Evolutionary conservation across 768 basidiomycete genomes (phyloP).

Genomic region (Neoboletus brunneissimus): DNA sequence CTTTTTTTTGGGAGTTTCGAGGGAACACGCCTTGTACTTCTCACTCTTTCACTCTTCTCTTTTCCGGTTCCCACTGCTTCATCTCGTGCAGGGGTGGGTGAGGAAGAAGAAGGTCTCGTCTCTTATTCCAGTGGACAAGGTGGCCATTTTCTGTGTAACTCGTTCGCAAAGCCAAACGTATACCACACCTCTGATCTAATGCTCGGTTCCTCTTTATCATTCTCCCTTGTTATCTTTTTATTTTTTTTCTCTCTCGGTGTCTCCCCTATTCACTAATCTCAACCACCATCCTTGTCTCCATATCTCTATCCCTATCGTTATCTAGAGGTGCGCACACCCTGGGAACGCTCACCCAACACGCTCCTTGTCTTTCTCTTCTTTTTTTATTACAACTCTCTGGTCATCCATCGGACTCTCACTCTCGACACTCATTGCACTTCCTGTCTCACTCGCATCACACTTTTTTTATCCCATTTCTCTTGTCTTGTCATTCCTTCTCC

Average conservation of each 20-base stretch:
- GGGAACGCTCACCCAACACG: conserved; percentile 4
- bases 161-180: conserved; percentile 15
- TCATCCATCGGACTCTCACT: not conserved
- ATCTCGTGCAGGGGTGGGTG: conserved; percentile 3
- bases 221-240: not conserved
- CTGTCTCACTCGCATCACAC: not conserved
- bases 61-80: conserved; percentile 10
- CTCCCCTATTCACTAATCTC: not conserved
- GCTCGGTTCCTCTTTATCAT: not conserved
- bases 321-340: not conserved
- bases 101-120: not conserved
- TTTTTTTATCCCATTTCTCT: not conserved
- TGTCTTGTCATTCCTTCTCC: not conserved
- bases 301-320: conserved; percentile 7
- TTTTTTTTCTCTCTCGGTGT: not conserved
- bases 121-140: conserved; percentile 7
- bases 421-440: conserved; percentile 9
- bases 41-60: not conserved
- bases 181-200: conserved; percentile 20
- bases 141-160: not conserved
- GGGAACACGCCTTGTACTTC: conserved; percentile 7
- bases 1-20: conserved; percentile 5
- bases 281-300: not conserved
- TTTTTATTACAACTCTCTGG: not conserved
- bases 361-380: conserved; percentile 1